phyloP scores from a whole-genome alignment of 257 asterid species.

The Solanum pimpinellifolium region DNA sequence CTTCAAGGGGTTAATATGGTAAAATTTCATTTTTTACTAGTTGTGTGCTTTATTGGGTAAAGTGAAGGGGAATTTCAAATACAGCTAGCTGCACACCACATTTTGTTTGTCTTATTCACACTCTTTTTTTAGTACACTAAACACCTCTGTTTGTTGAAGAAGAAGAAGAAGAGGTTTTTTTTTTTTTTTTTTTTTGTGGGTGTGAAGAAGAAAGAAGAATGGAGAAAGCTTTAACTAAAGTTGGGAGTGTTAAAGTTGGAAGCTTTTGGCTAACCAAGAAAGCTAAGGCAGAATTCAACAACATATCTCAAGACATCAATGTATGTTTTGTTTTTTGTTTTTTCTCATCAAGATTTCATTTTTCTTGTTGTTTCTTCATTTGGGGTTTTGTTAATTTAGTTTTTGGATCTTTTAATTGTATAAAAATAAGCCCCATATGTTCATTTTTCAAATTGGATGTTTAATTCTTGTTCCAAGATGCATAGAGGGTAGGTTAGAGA shows the following conservation, averaged over 20 bases:
- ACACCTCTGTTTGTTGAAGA: neutral
- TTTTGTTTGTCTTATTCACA: neutral
- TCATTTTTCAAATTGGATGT: neutral
- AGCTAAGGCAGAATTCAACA: constrained; percentile 59
- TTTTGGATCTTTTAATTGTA: neutral
- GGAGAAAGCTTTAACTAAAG: constrained; percentile 57
- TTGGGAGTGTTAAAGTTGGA: constrained; percentile 62
- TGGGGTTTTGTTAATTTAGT: neutral
- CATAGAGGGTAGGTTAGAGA: neutral
- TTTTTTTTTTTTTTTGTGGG: neutral
- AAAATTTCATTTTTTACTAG: neutral
- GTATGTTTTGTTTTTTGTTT: constrained; percentile 8
- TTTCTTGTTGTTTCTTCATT: neutral
- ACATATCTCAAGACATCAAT: constrained; percentile 48
- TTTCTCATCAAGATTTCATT: neutral
- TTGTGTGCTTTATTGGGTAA: neutral
- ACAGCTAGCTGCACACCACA: constrained; percentile 9
- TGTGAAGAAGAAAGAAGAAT: constrained; percentile 1
- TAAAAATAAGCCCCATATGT: neutral
- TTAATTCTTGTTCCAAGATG: neutral
- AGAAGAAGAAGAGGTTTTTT: neutral
- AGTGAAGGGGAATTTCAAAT: neutral
- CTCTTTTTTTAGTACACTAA: neutral
- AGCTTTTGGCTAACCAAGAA: constrained; percentile 69
- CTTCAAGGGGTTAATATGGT: neutral